These are phyloP conservation scores for Alloteropsis semialata DNA, from an alignment of 176 grass and related monocot species.

Conservation along the genomic window DNA sequence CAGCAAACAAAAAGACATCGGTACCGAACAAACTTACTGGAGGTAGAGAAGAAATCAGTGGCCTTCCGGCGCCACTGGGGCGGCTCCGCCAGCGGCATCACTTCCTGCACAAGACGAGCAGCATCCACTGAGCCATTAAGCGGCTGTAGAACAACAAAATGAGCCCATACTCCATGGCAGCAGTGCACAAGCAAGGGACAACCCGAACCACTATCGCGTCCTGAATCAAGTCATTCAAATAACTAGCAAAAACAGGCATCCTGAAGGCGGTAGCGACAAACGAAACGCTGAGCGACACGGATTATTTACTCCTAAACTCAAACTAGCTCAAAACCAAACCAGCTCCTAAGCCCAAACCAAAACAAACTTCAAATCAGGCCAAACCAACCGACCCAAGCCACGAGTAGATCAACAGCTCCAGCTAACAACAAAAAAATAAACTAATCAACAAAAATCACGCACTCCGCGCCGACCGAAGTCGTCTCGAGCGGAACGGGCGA, in stretches of 20 bases:
- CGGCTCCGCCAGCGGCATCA: constrained; percentile 67
- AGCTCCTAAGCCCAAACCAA: neutral
- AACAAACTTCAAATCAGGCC: neutral
- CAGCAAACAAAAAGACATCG: neutral
- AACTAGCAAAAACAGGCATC: neutral
- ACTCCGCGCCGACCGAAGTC: neutral
- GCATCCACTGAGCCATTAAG: neutral
- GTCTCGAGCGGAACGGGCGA: neutral
- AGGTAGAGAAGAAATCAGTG: constrained; percentile 82
- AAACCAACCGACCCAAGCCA: neutral
- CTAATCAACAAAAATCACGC: neutral
- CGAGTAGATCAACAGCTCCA: constrained; percentile 19
- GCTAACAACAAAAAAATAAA: neutral
- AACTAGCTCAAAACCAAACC: neutral
- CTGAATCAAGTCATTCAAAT: neutral
- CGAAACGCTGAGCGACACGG: neutral
- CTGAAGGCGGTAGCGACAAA: neutral
- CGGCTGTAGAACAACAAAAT: neutral
- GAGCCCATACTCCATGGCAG: neutral
- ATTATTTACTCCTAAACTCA: neutral
- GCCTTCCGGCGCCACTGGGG: constrained; percentile 80
- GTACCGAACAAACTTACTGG: constrained; percentile 40
- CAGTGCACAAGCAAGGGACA: neutral
- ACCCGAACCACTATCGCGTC: neutral
- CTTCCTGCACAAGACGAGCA: constrained; percentile 12